Evolutionary conservation across 441 rosid genomes (phyloP), one percentile per base, ranked within the genome.

Genomic region (Gossypium armourianum): DNA sequence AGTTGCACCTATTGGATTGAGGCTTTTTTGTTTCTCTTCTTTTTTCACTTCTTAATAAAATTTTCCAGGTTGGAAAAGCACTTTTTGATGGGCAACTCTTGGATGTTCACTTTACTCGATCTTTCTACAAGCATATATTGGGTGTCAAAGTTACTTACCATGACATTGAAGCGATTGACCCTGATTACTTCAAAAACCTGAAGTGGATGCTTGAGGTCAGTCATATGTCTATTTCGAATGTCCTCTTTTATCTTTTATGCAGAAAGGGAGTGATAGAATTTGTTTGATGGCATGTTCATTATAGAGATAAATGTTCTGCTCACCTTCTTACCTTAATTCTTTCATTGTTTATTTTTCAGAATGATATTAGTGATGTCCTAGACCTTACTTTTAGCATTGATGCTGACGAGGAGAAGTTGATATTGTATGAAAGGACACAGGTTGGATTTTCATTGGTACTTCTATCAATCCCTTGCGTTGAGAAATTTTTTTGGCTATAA

Each of bases 151-250:
- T 93, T 74, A 88, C 94, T 57, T 93, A 93, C 77, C 96, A 85
- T 77, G 97, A 93, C 71, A 91, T 93, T 74, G 98, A 93, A 87
- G 98, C 98, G 70, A 91, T 91, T 60, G 98, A 93, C 79, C 98
- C 98, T 0, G 90, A 80, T 73, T 93, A 88, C 79, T 93, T 86
- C 75, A 93, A 83, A 77, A 86, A 80, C 75, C 85, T 91, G 58
- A 89, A 93, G 81, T 93, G 98, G 98, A 89, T 91, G 97, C 93
- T 93, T 47, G 94, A 93, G 98, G 98, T 93, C 77, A 71, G 75
- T 45, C 47, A 8, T 24, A 28, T 17, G 15, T 29, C 50, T 53
- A 53, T 12, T 50, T 66, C 17, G 15, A 7, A 2, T 19, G n/a
- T 54, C 17, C 56, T 17, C n/a, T 43, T 56, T 69, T 40, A 16